Base-by-base conservation (phyloP, 495 filamentous ascomycete species). In the Neurospora sp. region DNA sequence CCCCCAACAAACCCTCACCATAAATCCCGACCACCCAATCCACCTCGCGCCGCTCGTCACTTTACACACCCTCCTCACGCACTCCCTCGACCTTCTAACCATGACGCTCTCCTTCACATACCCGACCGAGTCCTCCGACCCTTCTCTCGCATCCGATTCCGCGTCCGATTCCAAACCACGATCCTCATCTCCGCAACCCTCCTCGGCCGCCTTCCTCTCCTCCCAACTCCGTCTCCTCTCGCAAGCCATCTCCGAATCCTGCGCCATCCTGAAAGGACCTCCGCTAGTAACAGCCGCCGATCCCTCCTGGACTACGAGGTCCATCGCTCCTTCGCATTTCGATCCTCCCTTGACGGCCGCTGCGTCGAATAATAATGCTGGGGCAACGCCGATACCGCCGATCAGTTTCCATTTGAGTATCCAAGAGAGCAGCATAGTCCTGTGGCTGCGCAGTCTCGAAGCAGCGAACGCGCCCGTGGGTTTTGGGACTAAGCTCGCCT, bases 371-470 rank as follows among this genome's bases (percentile, higher is more conserved):
- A 35, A 31, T 18, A 9, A 8, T 27, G 14, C 14, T 59, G 20
- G 22, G 14, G 53, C 53, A 0, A 0, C 82, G 89, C 6, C 89
- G 88, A 0, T 78, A 84, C 2, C 85, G 86, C 74, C 82, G 0
- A 73, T 96, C 2, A 89, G 90, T 6, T 89, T 97, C 77, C 89
- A 95, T 79, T 83, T 98, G 2, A 88, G 87, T 37, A 89, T 98
- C 69, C 87, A 89, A 45, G 93, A 97, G 68, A 90, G 91, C 18
- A 90, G 90, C 5, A 83, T 98, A 4, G 87, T 95, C 1, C 88
- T 96, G 9, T 88, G 91, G 75, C 82, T 98, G 7, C 91, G 96
- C 27, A 93, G 91, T 0, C 88, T 98, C 4, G 93, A 94, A 72
- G 83, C 88, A 3, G 83, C 86, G 39, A 82, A 84, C 76, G 80